Evolutionary conservation across 768 basidiomycete species (phyloP).

Genomic region (Trametes cubensis): DNA sequence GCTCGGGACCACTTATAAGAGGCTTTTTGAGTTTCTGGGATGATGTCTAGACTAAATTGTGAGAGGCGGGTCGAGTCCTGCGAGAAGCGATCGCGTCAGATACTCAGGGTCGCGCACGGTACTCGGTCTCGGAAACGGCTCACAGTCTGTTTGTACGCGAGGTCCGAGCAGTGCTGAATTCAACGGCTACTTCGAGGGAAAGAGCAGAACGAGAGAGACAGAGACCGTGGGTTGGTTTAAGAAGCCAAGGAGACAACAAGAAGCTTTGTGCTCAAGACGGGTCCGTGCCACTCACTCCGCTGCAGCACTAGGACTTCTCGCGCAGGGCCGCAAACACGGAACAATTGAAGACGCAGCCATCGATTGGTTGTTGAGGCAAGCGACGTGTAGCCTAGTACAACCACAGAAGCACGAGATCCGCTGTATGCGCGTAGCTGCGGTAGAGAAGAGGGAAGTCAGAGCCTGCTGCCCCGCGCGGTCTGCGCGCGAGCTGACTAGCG

Average conservation of each 20-base stretch:
- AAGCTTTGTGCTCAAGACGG: background rate
- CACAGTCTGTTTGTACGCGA: too few species aligned
- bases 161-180: too few species aligned
- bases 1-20: background rate
- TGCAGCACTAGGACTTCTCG: background rate
- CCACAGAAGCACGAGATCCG: background rate
- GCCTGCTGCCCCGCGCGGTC: background rate
- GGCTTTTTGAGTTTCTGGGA: background rate
- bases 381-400: background rate
- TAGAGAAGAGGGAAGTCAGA: background rate
- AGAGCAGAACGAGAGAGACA: background rate
- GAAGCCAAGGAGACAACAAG: background rate
- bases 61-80: background rate
- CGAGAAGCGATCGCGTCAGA: slow-evolving; percentile 11
- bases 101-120: background rate
- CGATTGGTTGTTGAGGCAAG: background rate
- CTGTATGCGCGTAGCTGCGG: background rate
- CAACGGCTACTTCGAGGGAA: too few species aligned
- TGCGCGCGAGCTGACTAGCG: background rate
- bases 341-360: background rate
- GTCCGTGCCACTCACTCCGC: background rate
- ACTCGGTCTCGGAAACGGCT: background rate
- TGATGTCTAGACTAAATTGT: too few species aligned
- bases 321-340: background rate
- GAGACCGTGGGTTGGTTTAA: background rate